Base-by-base conservation (phyloP, 805 yeast genomes). In the Ogataea minuta region DNA sequence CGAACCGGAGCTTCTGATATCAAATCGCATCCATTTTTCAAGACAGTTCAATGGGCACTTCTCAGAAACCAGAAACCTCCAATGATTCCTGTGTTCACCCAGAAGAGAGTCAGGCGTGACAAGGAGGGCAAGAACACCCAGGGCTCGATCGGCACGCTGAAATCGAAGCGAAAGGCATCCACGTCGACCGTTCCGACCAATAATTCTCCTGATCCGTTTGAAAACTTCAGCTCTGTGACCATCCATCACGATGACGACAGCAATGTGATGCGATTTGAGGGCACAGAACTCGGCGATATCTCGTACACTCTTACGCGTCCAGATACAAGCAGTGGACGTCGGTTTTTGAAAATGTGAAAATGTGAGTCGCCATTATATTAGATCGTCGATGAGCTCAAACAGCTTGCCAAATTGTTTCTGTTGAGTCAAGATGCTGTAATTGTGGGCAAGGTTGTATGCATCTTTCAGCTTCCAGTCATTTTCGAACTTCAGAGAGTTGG, bases 1-100 rank as follows among this genome's bases (percentile, higher is more conserved):
- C 81, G 84, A 44, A 78, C 88, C 32, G 99, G 99, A 12, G 99
- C 99, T 0, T 82, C 95, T 2, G 99, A 93, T 57, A 78, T 93
- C 36, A 93, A 93, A 57, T 79, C 76, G 41, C 99, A 95, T 60
- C 80, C 87, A 0, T 95, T 90, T 52, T 93, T 93, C 72, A 91
- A 89, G 57, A 84, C 71, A 52, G 81, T 87, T 2, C 95, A 89
- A 59, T 93, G 99, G 99, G 97, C 99, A 0, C 70, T 93, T 43
- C 67, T 93, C 41, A 75, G 99, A 52, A 86, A 93, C 61, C 93
- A 84, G 58, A 83, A 84, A 43, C 98, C 99, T 1, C 99, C 99
- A 11, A 81, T 93, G 81, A 81, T 93, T 12, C 99, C 99, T 0
- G 84, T 84, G 0, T 71, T 88, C 28, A 53, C 59, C 10, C 51